Conservation (phyloP, 2,329 filamentous ascomycete genomes). For the Scortechinia acanthostroma region DNA sequence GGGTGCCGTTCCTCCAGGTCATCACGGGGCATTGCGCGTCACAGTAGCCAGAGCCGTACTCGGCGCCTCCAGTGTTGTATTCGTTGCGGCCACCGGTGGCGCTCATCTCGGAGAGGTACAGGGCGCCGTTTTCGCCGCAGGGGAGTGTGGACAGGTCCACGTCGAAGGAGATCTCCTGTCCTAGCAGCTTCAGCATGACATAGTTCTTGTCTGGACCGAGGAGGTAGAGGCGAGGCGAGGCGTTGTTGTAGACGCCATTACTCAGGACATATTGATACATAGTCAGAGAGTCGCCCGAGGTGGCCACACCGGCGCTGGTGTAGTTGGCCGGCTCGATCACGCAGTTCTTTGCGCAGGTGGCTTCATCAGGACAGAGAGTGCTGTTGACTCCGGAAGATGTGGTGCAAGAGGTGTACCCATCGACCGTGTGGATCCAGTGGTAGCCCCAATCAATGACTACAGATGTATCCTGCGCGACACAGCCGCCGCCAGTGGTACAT, state of each 20-base stretch:
- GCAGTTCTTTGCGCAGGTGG: not conserved
- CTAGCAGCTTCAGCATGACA: constrained; percentile 48
- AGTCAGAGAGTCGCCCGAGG: not conserved
- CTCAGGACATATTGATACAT: not conserved
- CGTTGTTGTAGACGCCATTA: not conserved
- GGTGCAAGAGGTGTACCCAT: too few species aligned
- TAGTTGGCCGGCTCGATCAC: not conserved
- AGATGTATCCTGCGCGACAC: not conserved
- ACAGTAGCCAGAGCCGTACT: constrained; percentile 58
- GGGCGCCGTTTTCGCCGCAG: constrained; percentile 59
- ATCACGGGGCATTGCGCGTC: constrained; percentile 48
- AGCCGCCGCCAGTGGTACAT: not conserved
- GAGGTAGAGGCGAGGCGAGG: constrained; percentile 45
- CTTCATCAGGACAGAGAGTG: not conserved
- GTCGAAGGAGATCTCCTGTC: constrained; percentile 57
- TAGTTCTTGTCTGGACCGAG: constrained; percentile 51
- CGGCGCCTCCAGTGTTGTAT: constrained; percentile 46
- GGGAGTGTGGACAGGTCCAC: constrained; percentile 56
- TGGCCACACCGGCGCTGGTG: not conserved
- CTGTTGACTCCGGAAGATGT: not conserved
- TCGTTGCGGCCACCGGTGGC: constrained; percentile 49
- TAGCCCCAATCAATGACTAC: not conserved
- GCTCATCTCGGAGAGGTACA: constrained; percentile 59
- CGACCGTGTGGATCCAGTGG: not conserved
- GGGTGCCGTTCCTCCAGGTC: constrained; percentile 39